Conservation (phyloP, 2,329 filamentous ascomycete genomes). For the Colletotrichum truncatum region DNA sequence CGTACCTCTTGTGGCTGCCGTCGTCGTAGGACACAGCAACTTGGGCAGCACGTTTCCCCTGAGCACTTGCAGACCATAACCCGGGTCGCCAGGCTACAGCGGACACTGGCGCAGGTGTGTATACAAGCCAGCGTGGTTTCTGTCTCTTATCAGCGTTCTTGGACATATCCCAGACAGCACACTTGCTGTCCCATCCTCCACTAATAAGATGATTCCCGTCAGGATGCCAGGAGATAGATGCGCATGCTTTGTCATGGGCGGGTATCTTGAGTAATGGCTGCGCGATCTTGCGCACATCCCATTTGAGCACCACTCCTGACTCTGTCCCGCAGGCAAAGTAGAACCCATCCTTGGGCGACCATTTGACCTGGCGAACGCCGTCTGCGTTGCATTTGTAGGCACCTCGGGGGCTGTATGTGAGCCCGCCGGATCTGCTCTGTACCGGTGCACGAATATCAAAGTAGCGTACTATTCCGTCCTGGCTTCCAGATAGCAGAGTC, state of each 20-base stretch:
- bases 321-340: slow-evolving; percentile 73
- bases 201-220: slow-evolving; percentile 74
- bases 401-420: slow-evolving; percentile 54
- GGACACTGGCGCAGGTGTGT: slow-evolving; percentile 67
- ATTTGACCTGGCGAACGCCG: slow-evolving; percentile 69
- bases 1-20: slow-evolving; percentile 60
- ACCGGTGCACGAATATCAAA: slow-evolving; percentile 65
- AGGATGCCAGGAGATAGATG: slow-evolving; percentile 72
- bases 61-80: slow-evolving; percentile 71
- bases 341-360: slow-evolving; percentile 70
- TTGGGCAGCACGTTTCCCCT: slow-evolving; percentile 68
- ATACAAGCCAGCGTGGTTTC: slow-evolving; percentile 70
- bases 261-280: slow-evolving; percentile 67
- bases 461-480: slow-evolving; percentile 70
- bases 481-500: slow-evolving; percentile 69
- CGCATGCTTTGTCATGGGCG: slow-evolving; percentile 68
- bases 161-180: slow-evolving; percentile 73
- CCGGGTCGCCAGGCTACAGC: slow-evolving; percentile 71
- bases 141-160: slow-evolving; percentile 69
- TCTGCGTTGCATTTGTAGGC: slow-evolving; percentile 63
- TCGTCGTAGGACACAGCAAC: slow-evolving; percentile 71
- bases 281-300: slow-evolving; percentile 66
- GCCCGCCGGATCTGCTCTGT: slow-evolving; percentile 56
- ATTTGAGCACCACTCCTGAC: slow-evolving; percentile 68
- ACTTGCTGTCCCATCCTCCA: slow-evolving; percentile 68